Evolutionary conservation across 164 flowering plant genomes (phyloP).

Genomic region (Chimonanthus salicifolius): DNA sequence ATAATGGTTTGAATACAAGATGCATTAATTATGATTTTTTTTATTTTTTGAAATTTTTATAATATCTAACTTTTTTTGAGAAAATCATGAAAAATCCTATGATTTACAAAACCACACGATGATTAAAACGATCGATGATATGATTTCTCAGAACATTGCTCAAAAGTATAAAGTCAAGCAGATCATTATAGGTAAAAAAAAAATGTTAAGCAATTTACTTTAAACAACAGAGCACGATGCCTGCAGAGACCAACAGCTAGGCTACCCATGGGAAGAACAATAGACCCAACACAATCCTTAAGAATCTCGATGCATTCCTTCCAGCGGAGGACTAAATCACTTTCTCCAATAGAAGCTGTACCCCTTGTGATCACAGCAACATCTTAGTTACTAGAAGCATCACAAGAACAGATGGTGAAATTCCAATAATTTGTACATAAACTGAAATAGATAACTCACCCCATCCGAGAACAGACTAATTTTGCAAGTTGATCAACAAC

Average conservation of each 20-base stretch:
- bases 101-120: no score
- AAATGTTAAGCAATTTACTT: constrained; percentile 36
- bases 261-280: constrained; percentile 83
- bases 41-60: no score
- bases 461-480: constrained; percentile 75
- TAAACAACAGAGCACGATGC: constrained; percentile 86
- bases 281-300: constrained; percentile 73
- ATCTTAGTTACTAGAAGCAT: constrained; percentile 16
- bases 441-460: constrained; percentile 45
- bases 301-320: constrained; percentile 59
- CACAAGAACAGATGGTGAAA: neutral
- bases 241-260: constrained; percentile 82
- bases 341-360: constrained; percentile 58
- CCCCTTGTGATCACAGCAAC: constrained; percentile 52
- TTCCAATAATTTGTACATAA: neutral
- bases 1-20: no score
- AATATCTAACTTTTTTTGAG: no score
- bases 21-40: no score
- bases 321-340: constrained; percentile 52
- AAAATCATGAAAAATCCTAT: no score
- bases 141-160: no score
- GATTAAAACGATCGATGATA: no score
- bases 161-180: no score
- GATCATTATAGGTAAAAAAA: neutral
- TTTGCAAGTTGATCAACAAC: constrained; percentile 87